Evolutionary conservation across 805 yeast genomes (phyloP), one percentile per base, ranked within the genome.

Genomic region (Nakazawaea peltata): DNA sequence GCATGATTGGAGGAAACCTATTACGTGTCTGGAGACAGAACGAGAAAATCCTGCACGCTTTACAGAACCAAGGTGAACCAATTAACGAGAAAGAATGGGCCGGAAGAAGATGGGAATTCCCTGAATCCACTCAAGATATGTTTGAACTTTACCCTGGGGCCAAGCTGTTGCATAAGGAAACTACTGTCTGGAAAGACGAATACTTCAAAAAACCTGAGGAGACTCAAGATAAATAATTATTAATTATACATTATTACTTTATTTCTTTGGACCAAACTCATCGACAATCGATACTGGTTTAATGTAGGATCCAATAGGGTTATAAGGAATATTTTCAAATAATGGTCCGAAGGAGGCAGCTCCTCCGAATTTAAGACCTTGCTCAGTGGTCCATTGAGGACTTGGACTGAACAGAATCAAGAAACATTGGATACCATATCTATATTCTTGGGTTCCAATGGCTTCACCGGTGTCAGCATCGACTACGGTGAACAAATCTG

Each of bases 391-490:
- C 61, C 68, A 59, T 38, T 48, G 44, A 28, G 47, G 45, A 24
- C 48, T 42, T 13, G 65, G 65, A 9, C 68, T 49, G 30, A 61
- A 49, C 2, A 46, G 65, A 31, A 65, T 37, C 2, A 63, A 65
- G 46, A 55, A 59, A 8, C 65, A 69, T 34, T 59, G 41, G 31
- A 65, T 35, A 2, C 70, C 70, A 41, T 65, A 64, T 32, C 67
- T 41, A 38, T 63, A 65, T 19, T 64, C 69, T 21, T 64, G 69
- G 1, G 67, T 63, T 3, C 69, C 69, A 13, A 64, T 58, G n/a
- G 69, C 69, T 39, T 57, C 63, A 26, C 67, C 67, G 21, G 56
- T 50, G 32, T 61, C 66, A 12, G 51, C 44, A 40, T 64, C 67
- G 19, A 56, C 42, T 12, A 63, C 57, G 2, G 67, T 42, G 40